Base-by-base conservation (phyloP, 495 filamentous ascomycete species). In the Aspergillus bertholletiae region DNA sequence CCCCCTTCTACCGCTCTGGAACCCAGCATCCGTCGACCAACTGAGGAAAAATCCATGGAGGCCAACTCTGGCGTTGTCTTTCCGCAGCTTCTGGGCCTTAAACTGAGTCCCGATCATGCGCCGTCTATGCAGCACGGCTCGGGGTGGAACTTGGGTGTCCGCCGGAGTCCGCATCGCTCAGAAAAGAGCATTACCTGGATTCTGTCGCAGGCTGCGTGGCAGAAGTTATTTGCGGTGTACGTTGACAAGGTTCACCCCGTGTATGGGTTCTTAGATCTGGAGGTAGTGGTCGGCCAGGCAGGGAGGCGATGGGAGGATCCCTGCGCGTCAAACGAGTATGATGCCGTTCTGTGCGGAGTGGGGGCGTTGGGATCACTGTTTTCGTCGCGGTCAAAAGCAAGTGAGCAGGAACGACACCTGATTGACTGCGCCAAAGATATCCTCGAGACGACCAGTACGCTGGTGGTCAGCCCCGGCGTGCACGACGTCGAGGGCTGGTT, bases 121-220 rank as follows among this genome's bases (percentile, higher is more conserved):
- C 71, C 70, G 2, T 46, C 64, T 2, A 28, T 24, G 15, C 34
- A 73, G 44, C 69, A 73, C 17, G 66, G 64, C 20, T 75, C 68
- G 59, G 74, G 60, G 4, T 77, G 73, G 72, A 72, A 76, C 58
- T 23, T 62, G 9, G 70, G 71, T 1, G 64, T 56, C 21, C 54
- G 71, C 22, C 24, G 58, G 15, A 67, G 58, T 39, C 21, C 44
- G 4, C 50, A 30, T 15, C 44, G 11, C 12, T 11, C 52, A 0
- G 46, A 43, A 13, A 35, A 24, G 17, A 51, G 30, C 15, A 49
- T 70, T n/a, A 58, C 48, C 4, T 47, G 62, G 34, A 56, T 66
- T 12, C 39, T 68, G 30, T 52, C 66, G 9, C 17, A 49, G 17
- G 27, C 39, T 7, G 55, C 61, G 8, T 58, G 62, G 58, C 47